Percentiles rank a stretch among this genome's conserved stretches.
phyloP scores from a whole-genome alignment of 371 early-diverging fungal genomes.

The Zopfochytrium polystomum region DNA sequence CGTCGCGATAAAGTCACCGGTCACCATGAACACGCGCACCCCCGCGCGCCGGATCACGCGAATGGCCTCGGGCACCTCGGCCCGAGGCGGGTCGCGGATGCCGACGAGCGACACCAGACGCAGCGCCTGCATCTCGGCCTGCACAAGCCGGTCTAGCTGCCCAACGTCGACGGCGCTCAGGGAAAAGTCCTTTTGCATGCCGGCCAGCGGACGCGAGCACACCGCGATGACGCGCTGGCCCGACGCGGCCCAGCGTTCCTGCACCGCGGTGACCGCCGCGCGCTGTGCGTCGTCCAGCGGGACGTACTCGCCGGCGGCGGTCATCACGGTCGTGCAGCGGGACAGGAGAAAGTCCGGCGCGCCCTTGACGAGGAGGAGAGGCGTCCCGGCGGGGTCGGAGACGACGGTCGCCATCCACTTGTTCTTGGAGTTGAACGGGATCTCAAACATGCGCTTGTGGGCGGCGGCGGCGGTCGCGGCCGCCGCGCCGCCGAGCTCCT shows the following conservation, averaged over 20 bases:
- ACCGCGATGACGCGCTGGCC: conserved; percentile 66
- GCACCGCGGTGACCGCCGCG: conserved; percentile 39
- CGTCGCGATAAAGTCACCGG: too few relatives aligned
- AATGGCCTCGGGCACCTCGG: conserved; percentile 76
- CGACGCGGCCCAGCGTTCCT: conserved; percentile 57
- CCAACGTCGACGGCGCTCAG: not conserved
- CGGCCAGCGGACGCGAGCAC: conserved; percentile 1
- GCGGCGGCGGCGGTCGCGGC: conserved; percentile 29
- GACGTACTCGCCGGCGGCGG: conserved; percentile 42
- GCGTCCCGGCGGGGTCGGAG: conserved; percentile 18
- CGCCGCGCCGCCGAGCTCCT: conserved; percentile 28
- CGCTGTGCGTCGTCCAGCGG: conserved; percentile 46
- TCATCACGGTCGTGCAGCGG: conserved; percentile 46
- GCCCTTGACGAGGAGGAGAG: conserved; percentile 63
- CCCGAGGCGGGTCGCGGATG: conserved; percentile 87
- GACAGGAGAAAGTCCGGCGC: conserved; percentile 73
- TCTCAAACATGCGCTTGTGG: conserved; percentile 70
- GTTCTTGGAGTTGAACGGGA: conserved; percentile 93
- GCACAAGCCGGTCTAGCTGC: conserved; percentile 2
- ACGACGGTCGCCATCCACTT: conserved; percentile 84
- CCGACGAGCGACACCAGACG: conserved; percentile 76
- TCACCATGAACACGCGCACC: conserved; percentile 89
- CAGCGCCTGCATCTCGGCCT: conserved; percentile 40
- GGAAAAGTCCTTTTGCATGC: not conserved
- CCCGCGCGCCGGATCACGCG: conserved; percentile 73